phyloP scores from a whole-genome alignment of 768 basidiomycete species.

The Tulasnella sp. region DNA sequence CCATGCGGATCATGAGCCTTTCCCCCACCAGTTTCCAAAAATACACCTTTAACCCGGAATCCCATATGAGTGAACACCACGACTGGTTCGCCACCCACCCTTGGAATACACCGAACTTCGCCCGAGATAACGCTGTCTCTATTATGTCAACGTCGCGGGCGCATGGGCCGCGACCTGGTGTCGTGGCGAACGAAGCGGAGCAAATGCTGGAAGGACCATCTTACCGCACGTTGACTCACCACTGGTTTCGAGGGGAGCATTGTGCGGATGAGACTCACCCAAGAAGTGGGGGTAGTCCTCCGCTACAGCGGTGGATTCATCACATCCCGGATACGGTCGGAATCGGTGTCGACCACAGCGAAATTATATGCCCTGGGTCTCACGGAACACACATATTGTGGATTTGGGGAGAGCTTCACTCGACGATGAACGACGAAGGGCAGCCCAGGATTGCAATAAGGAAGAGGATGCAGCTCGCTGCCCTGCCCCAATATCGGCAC shows the following conservation, averaged over 20 bases:
- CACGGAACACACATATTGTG: slow-evolving; percentile 10
- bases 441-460: background rate
- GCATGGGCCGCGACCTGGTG: background rate
- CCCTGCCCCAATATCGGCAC: background rate
- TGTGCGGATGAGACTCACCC: background rate
- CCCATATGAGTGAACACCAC: background rate
- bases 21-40: background rate
- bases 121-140: background rate
- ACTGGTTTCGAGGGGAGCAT: slow-evolving; percentile 1
- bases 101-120: slow-evolving; percentile 12
- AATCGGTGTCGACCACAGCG: background rate
- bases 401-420: background rate
- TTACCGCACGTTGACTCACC: slow-evolving; percentile 9
- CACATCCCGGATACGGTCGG: background rate
- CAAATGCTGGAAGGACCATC: background rate
- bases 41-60: background rate
- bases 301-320: slow-evolving; percentile 6
- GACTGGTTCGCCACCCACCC: slow-evolving; percentile 12
- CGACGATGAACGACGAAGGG: background rate
- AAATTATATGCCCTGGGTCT: slow-evolving; percentile 12
- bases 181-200: background rate
- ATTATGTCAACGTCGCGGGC: background rate
- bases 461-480: background rate
- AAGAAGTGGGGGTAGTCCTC: background rate
- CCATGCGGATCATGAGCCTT: background rate